These are phyloP conservation scores for Cucurbita argyrosperma DNA, from an alignment of 306 rosid genomes.

Conservation along the genomic window DNA sequence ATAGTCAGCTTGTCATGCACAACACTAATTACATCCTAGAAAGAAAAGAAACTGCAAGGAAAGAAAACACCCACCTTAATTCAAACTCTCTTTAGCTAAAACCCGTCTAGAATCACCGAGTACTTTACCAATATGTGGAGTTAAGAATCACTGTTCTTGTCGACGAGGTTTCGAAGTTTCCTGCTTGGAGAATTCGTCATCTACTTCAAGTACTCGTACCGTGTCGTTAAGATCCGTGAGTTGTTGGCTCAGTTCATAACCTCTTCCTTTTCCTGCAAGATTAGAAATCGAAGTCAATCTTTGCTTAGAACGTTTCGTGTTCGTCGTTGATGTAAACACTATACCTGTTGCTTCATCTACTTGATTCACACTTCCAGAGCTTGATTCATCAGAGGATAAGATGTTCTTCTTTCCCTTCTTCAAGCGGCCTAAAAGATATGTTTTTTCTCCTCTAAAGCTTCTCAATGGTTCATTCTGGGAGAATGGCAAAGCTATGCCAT, in stretches of 20 bases:
- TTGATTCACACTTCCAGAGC: slow-evolving; percentile 12
- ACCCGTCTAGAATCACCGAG: background rate
- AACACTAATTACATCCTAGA: slow-evolving; percentile 16
- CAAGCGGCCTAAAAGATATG: slow-evolving; percentile 33
- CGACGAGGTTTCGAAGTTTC: slow-evolving; percentile 35
- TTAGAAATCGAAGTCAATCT: background rate
- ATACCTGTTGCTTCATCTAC: slow-evolving; percentile 39
- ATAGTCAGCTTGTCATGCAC: slow-evolving; percentile 1
- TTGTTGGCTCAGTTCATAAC: slow-evolving; percentile 11
- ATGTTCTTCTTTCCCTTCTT: slow-evolving; percentile 30
- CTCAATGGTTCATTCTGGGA: slow-evolving; percentile 14
- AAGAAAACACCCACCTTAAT: slow-evolving; percentile 4
- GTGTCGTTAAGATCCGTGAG: slow-evolving; percentile 27
- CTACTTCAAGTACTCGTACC: slow-evolving; percentile 43
- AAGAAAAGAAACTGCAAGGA: slow-evolving; percentile 12
- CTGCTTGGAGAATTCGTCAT: slow-evolving; percentile 22
- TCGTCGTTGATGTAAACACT: background rate
- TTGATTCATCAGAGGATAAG: slow-evolving; percentile 15
- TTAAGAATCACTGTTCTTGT: slow-evolving; percentile 6
- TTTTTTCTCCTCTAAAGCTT: slow-evolving; percentile 36
- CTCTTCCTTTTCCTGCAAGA: slow-evolving; percentile 32
- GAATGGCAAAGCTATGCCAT: background rate
- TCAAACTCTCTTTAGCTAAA: background rate
- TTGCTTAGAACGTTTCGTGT: background rate
- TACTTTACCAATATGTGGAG: background rate